Base-by-base conservation (phyloP, 2,329 filamentous ascomycete species). In the Colletotrichum sp. region DNA sequence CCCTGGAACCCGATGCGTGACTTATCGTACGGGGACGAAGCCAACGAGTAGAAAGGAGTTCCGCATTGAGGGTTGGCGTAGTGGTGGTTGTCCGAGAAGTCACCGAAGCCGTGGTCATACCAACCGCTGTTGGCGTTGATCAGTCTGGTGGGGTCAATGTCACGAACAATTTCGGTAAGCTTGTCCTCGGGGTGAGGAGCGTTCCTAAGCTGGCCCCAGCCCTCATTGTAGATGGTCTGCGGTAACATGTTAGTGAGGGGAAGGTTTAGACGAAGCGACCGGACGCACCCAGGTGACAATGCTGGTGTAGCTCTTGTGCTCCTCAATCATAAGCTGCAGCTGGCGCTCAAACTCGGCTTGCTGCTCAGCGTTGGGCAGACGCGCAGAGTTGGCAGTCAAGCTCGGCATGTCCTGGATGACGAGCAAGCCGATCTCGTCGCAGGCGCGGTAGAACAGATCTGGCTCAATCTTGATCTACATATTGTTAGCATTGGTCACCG, bases 391-490 rank as follows among this genome's bases (percentile, higher is more conserved):
- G 15, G 78, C 80, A 56, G 86, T 81, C 71, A 94, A 83, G 4
- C 92, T 89, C 0, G 93, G 93, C 93, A 95, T 95, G 76, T 95
- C 93, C 80, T 94, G 93, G 62, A 94, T 91, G 8, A 95, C 88
- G 30, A 94, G 81, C 18, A 94, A 81, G 2, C 93, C 93, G 3
- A 94, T 82, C 75, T 91, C 87, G 66, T 95, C 93, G 73, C 91
- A 93, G 6, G 93, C 92, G 22, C 89, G 88, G 80, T 94, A 94
- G 81, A 92, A 95, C 8, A 94, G 82, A 15, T 92, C 91, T 0
- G 91, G 88, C 78, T 94, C 93, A 8, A 94, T 87, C 83, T 94
- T 94, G 85, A 94, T 93, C 90, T 85, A 18, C 2, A 25, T 3
- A 12, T 5, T 87, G 56, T 74, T 22, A 70, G 36, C 6, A 12